Conservation (phyloP, 345 rosid species). For the Luvunga scandens region DNA sequence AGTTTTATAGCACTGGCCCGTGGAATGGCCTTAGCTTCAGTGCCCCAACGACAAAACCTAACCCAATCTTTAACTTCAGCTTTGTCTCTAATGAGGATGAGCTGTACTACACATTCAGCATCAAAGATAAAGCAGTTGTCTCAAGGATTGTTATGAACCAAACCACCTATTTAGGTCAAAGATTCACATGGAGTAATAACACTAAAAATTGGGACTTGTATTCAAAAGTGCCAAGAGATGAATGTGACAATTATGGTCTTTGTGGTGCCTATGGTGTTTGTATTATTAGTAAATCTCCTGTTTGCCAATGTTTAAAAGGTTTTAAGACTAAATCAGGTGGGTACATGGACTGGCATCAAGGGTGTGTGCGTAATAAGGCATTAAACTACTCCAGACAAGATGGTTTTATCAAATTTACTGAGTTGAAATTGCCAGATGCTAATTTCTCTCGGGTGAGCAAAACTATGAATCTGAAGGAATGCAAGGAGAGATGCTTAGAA, state of each 20-base stretch:
- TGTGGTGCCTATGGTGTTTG: slow-evolving; percentile 21
- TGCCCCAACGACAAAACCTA: slow-evolving; percentile 23
- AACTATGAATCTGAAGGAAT: slow-evolving; percentile 20
- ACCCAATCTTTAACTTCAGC: slow-evolving; percentile 16
- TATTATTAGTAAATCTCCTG: neutral
- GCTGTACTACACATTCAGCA: neutral
- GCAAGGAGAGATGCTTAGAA: slow-evolving; percentile 26
- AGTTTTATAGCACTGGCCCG: slow-evolving; percentile 28
- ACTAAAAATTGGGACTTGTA: neutral
- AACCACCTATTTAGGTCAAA: neutral
- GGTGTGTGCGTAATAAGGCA: slow-evolving; percentile 31
- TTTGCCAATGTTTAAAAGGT: slow-evolving; percentile 20
- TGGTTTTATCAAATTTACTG: slow-evolving; percentile 25
- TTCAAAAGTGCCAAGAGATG: slow-evolving; percentile 9
- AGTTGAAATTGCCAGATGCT: slow-evolving; percentile 39
- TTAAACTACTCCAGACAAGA: slow-evolving; percentile 29
- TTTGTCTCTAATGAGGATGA: slow-evolving; percentile 17
- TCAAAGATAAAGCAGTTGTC: neutral
- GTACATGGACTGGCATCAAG: slow-evolving; percentile 9
- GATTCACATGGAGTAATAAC: slow-evolving; percentile 5
- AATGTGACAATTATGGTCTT: slow-evolving; percentile 3
- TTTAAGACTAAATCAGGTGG: slow-evolving; percentile 7
- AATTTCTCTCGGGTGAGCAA: slow-evolving; percentile 11
- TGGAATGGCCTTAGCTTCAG: slow-evolving; percentile 42
- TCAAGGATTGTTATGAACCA: slow-evolving; percentile 15